Evolutionary conservation across 352 stramenopile species (phyloP), one percentile per base, ranked within the genome.

Genomic region (Phytophthora aleatoria): DNA sequence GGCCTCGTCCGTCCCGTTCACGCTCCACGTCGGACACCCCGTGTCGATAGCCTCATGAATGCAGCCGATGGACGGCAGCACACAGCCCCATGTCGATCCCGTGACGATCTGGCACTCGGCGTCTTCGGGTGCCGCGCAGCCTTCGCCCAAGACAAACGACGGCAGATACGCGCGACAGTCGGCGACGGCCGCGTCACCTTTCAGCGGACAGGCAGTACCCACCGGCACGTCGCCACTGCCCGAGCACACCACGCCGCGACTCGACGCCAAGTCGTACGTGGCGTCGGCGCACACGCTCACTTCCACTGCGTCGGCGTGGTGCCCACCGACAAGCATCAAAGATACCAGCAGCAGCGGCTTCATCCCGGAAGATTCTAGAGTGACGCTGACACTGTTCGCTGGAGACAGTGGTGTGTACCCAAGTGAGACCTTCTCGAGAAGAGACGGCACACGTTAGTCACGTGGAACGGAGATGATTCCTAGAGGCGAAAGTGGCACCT

Each of bases 211-310:
- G 12, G 66, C 56, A 3, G 38, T 69, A 2, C 75, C 81, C 1
- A 27, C n/a, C 0, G 77, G 79, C 3, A 52, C n/a, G 1, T 45
- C 26, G 2, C 79, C 82, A 6, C 38, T 61, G 4, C 82, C 82
- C 0, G 68, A 62, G 43, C 82, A 91, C 12, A 79, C 20, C 1
- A 44, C 39, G 13, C 78, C 78, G 9, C 74, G 71, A 43, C 50
- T 56, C 0, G 28, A 13, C 3, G 67, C 36, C 55, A 91, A 56
- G 26, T 77, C 66, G 52, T 87, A 91, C 26, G 77, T 89, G 41
- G 78, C 83, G 49, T 91, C 83, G 11, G 65, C 62, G 16, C 74
- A 88, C 9, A 90, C 74, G 41, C 77, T 89, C 52, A 91, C 71
- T 38, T 80, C 67, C 1, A 39, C 16, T 11, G 67, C 61, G 12